Base-by-base conservation (phyloP, 257 asterid genomes). In the Gynochthodes officinalis region DNA sequence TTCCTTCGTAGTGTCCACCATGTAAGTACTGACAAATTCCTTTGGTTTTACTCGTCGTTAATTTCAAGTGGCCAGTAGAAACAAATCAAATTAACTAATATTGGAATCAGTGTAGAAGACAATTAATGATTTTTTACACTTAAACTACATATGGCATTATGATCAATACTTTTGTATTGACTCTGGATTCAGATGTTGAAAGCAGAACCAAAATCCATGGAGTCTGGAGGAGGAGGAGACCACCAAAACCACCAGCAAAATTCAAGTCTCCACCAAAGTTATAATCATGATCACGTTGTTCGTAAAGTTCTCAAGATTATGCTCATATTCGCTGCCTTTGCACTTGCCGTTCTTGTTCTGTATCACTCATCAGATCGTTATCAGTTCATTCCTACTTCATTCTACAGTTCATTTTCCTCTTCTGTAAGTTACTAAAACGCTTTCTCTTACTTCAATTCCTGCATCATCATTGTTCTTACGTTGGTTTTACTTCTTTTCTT, bases 371-470 rank as follows among this genome's bases (percentile, higher is more conserved):
- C 39, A 23, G 61, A 55, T 55, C 33, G 61, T 55, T 23, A 23
- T 15, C 37, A 64, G 32, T 64, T 64, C 23, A 16, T 64, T 16
- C 35, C 54, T 21, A 14, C 70, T 64, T 42, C 70, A 25, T 21
- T 62, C 30, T 21, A 35, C 48, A 42, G 9, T 7, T n/a, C 27
- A 4, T 62, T 35, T 19, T 64, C 69, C 19, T 40, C 69, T 27
- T n/a, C 69, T 0, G 69, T 64, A 64, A 42, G 70, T 64, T 25
- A 19, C 9, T n/a, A n/a, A n/a, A n/a, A n/a, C n/a, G n/a, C n/a
- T n/a, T n/a, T n/a, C n/a, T n/a, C 4, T 5, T 14, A 5, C n/a
- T n/a, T 48, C 4, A 11, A 9, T 52, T 18, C 7, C 6, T 52
- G n/a, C n/a, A n/a, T 52, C 1, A 6, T 5, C 6, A 2, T 37